A percentile compares a stretch with the other conserved stretches of the same genome.
These are phyloP conservation scores for Venturia aucupariae DNA, from an alignment of 2,329 filamentous ascomycete species.

Conservation along the genomic window DNA sequence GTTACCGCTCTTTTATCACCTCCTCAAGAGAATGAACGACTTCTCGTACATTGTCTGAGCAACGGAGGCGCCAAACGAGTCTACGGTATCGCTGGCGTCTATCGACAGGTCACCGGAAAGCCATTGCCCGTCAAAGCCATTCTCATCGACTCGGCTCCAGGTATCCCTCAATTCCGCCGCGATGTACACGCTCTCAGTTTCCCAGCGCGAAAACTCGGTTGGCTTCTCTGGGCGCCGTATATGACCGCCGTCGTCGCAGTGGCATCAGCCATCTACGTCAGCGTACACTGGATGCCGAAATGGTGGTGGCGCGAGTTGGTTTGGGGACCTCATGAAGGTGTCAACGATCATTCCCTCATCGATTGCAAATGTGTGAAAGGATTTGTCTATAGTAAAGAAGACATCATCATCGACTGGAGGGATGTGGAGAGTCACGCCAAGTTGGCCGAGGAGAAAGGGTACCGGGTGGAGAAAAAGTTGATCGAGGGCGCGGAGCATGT, in stretches of 20 bases:
- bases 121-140: slow-evolving; percentile 18
- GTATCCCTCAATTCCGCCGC: slow-evolving; percentile 14
- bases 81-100: slow-evolving; percentile 19
- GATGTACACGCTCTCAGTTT: slow-evolving; percentile 18
- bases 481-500: slow-evolving; percentile 54
- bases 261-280: slow-evolving; percentile 12
- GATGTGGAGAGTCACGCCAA: slow-evolving; percentile 49
- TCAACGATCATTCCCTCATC: slow-evolving; percentile 10
- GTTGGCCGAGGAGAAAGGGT: slow-evolving; percentile 40
- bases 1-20: background rate
- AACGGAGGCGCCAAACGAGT: slow-evolving; percentile 26
- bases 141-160: slow-evolving; percentile 24
- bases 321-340: background rate
- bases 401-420: slow-evolving; percentile 46
- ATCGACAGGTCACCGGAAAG: background rate
- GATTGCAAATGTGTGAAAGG: slow-evolving; percentile 34
- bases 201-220: slow-evolving; percentile 16
- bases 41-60: slow-evolving; percentile 26
- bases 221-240: slow-evolving; percentile 12
- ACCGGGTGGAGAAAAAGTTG: slow-evolving; percentile 38
- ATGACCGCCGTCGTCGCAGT: background rate
- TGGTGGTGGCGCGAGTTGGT: slow-evolving; percentile 3
- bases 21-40: slow-evolving; percentile 6
- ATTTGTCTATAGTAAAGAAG: slow-evolving; percentile 51
- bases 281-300: slow-evolving; percentile 7